Conservation (phyloP, 768 basidiomycete genomes). For the Leccinum subgranulosum region DNA sequence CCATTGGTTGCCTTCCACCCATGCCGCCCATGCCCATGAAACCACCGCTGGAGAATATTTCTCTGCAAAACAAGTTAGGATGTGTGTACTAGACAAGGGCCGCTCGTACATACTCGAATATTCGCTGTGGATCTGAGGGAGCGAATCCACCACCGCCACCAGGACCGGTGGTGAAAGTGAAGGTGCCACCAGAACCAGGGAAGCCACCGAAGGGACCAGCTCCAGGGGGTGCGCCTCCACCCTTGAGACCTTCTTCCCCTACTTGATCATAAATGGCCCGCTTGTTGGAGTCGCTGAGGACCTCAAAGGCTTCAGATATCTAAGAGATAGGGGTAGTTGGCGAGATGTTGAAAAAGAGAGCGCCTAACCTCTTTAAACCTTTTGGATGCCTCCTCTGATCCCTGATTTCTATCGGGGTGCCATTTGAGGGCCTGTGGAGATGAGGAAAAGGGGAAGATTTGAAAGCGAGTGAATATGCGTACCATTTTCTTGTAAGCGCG, state of each 20-base stretch:
- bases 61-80: constrained; percentile 40
- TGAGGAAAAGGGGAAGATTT: constrained; percentile 1
- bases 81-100: not conserved
- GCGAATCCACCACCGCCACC: constrained; percentile 58
- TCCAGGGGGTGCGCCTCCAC: constrained; percentile 48
- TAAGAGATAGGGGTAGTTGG: constrained; percentile 27
- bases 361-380: constrained; percentile 86
- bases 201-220: constrained; percentile 42
- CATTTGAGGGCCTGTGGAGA: constrained; percentile 74
- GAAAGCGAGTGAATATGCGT: constrained; percentile 14
- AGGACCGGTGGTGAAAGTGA: constrained; percentile 54
- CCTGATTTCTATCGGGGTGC: constrained; percentile 91
- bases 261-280: constrained; percentile 88
- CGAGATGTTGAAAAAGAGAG: too few species aligned
- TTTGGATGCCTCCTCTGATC: constrained; percentile 78
- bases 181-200: constrained; percentile 44
- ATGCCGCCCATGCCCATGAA: constrained; percentile 32
- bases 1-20: constrained; percentile 34
- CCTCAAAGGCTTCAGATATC: constrained; percentile 96
- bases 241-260: constrained; percentile 93
- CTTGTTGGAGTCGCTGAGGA: constrained; percentile 84
- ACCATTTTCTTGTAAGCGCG: constrained; percentile 95
- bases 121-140: constrained; percentile 79
- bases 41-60: constrained; percentile 48
- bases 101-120: constrained; percentile 72